Percentiles rank a stretch among this genome's conserved stretches.
phyloP scores from a whole-genome alignment of 2,329 filamentous ascomycete genomes.

The Coleophoma cylindrospora region DNA sequence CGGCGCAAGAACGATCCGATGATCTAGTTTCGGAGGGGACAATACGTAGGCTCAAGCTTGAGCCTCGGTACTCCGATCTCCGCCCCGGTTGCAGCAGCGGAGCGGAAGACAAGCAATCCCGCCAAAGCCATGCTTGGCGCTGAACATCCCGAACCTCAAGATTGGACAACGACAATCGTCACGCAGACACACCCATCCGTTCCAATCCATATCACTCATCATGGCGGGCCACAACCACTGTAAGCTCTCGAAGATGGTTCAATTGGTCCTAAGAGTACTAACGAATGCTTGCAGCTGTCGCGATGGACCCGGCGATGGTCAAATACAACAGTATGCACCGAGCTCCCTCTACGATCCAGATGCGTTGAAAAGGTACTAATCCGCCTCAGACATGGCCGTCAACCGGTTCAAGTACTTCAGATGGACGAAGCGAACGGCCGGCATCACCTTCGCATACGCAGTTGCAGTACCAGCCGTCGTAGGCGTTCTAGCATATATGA shows the following conservation, averaged over 20 bases:
- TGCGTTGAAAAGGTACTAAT: not conserved
- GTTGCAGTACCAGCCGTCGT: constrained; percentile 66
- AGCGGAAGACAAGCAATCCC: too few species aligned
- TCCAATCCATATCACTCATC: constrained; percentile 18
- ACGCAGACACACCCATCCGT: constrained; percentile 6
- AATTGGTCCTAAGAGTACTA: constrained; percentile 8
- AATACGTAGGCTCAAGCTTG: too few species aligned
- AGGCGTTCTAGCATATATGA: constrained; percentile 69
- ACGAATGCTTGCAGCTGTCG: constrained; percentile 15
- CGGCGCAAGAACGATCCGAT: too few species aligned
- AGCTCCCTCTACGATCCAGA: constrained; percentile 5
- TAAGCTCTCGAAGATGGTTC: constrained; percentile 18
- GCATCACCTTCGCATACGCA: constrained; percentile 73
- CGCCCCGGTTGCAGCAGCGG: too few species aligned
- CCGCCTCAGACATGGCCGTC: constrained; percentile 64
- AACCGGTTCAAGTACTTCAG: constrained; percentile 94
- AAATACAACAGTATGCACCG: constrained; percentile 45
- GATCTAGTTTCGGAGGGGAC: too few species aligned
- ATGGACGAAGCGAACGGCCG: constrained; percentile 81
- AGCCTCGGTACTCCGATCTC: too few species aligned
- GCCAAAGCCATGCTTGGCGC: not conserved
- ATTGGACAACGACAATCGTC: constrained; percentile 1
- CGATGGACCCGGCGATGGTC: constrained; percentile 43
- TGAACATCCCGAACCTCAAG: constrained; percentile 9
- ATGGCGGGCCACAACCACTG: constrained; percentile 48